A percentile compares a stretch with the other conserved stretches of the same genome.
Conservation (phyloP, 768 basidiomycete species). For the Cubamyces lactineus region DNA sequence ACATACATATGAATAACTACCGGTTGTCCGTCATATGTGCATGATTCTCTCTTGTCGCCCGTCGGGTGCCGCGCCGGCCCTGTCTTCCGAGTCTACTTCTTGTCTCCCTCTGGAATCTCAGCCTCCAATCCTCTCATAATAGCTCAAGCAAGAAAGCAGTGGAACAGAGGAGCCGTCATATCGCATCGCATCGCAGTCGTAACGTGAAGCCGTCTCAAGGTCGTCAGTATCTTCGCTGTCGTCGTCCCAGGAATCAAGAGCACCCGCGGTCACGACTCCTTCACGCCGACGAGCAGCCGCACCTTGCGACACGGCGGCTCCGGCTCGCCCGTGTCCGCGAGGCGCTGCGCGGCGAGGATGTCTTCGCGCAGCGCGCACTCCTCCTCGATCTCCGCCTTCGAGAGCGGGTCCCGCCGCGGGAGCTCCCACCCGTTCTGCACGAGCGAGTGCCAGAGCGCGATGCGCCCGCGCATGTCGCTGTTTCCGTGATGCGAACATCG, state of each 20-base stretch:
- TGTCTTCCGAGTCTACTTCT: not conserved
- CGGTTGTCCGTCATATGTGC: not conserved
- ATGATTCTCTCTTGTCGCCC: not conserved
- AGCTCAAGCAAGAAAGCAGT: too few relatives aligned
- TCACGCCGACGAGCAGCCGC: slow-evolving; percentile 31
- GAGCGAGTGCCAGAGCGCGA: slow-evolving; percentile 33
- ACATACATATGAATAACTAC: slow-evolving; percentile 25
- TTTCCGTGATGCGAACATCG: too few relatives aligned
- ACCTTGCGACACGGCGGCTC: slow-evolving; percentile 28
- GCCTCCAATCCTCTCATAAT: not conserved
- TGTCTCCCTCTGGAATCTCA: not conserved
- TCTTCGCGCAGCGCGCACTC: slow-evolving; percentile 33
- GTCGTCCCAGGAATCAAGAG: too few relatives aligned
- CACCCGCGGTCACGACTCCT: slow-evolving; percentile 22
- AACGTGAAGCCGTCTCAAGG: too few relatives aligned
- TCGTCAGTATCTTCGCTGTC: too few relatives aligned
- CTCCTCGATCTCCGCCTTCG: slow-evolving; percentile 31
- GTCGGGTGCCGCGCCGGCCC: not conserved
- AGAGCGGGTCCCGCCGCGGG: slow-evolving; percentile 30
- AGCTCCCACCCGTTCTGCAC: slow-evolving; percentile 32
- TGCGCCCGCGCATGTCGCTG: slow-evolving; percentile 34
- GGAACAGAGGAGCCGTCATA: too few relatives aligned
- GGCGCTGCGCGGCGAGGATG: slow-evolving; percentile 30
- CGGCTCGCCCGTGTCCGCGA: slow-evolving; percentile 28
- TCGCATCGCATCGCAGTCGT: too few relatives aligned